A percentile compares a stretch with the other conserved stretches of the same genome.
Evolutionary conservation across 1,139 yeast genomes (phyloP).

Genomic region (Candida sanyaensis): DNA sequence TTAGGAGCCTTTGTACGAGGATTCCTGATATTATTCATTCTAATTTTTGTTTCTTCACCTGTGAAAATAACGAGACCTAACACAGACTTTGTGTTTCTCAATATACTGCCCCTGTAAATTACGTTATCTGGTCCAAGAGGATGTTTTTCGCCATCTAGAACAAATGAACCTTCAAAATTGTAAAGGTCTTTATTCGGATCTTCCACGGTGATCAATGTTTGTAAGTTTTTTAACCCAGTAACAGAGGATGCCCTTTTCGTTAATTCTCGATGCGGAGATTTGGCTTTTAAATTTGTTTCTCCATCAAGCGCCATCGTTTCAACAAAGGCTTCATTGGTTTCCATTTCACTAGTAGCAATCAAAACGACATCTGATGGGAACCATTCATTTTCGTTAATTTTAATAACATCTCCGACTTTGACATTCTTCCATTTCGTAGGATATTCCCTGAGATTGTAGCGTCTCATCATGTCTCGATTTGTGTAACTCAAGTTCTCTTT

Average conservation of each 20-base stretch:
- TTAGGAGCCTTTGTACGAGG: conserved; percentile 95
- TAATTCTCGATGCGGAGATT: conserved; percentile 65
- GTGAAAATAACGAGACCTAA: conserved; percentile 86
- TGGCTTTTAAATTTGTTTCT: conserved; percentile 85
- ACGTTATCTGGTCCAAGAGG: conserved; percentile 82
- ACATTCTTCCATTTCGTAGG: conserved; percentile 70
- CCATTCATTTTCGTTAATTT: conserved; percentile 80
- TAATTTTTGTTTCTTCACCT: conserved; percentile 93
- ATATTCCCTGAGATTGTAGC: conserved; percentile 35
- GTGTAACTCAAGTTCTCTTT: conserved; percentile 18
- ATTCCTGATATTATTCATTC: conserved; percentile 90
- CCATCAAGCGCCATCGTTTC: conserved; percentile 99
- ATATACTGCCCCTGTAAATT: conserved; percentile 82
- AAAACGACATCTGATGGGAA: conserved; percentile 87
- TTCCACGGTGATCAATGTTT: conserved; percentile 66
- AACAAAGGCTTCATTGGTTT: conserved; percentile 73
- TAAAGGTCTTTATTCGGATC: conserved; percentile 92
- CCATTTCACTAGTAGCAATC: conserved; percentile 62
- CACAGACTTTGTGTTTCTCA: conserved; percentile 75
- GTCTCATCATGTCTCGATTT: conserved; percentile 28
- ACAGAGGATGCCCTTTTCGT: conserved; percentile 52
- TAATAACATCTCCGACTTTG: conserved; percentile 81
- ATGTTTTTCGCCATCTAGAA: conserved; percentile 27
- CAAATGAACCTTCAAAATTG: conserved; percentile 75
- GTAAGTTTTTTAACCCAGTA: conserved; percentile 49